These are phyloP conservation scores for Talaromyces sp. DNA, from an alignment of 2,329 filamentous ascomycete species.

Conservation along the genomic window DNA sequence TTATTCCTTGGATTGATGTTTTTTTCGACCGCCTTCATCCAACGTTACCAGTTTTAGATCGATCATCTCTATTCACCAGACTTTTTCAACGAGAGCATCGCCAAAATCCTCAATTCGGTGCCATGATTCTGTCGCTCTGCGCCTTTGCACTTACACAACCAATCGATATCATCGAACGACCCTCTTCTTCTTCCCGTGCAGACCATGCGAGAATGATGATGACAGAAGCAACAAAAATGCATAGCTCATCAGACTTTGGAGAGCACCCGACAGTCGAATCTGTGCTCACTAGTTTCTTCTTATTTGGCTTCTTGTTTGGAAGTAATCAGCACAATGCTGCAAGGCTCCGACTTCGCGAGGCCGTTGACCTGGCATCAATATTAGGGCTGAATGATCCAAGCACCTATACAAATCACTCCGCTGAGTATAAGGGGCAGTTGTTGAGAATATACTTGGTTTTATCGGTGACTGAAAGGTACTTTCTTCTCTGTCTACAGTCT, in stretches of 20 bases:
- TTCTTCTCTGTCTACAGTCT: background rate
- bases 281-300: slow-evolving; percentile 67
- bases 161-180: slow-evolving; percentile 43
- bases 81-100: slow-evolving; percentile 44
- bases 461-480: slow-evolving; percentile 35
- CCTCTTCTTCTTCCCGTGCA: slow-evolving; percentile 33
- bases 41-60: slow-evolving; percentile 41
- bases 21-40: slow-evolving; percentile 46
- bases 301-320: slow-evolving; percentile 69
- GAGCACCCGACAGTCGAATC: slow-evolving; percentile 42
- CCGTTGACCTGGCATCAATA: slow-evolving; percentile 45
- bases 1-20: slow-evolving; percentile 43
- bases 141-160: slow-evolving; percentile 46
- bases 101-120: slow-evolving; percentile 41
- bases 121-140: slow-evolving; percentile 43
- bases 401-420: slow-evolving; percentile 35
- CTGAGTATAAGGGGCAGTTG: slow-evolving; percentile 39
- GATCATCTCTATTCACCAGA: slow-evolving; percentile 40
- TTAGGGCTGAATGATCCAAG: slow-evolving; percentile 40
- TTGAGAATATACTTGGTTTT: slow-evolving; percentile 37
- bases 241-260: slow-evolving; percentile 40
- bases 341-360: slow-evolving; percentile 74
- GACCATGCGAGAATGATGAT: slow-evolving; percentile 42
- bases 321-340: slow-evolving; percentile 72
- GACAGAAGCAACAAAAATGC: slow-evolving; percentile 44